Percentiles rank a stretch among this genome's conserved stretches.
Conservation (phyloP, 2,329 filamentous ascomycete species). For the Nemania serpens region DNA sequence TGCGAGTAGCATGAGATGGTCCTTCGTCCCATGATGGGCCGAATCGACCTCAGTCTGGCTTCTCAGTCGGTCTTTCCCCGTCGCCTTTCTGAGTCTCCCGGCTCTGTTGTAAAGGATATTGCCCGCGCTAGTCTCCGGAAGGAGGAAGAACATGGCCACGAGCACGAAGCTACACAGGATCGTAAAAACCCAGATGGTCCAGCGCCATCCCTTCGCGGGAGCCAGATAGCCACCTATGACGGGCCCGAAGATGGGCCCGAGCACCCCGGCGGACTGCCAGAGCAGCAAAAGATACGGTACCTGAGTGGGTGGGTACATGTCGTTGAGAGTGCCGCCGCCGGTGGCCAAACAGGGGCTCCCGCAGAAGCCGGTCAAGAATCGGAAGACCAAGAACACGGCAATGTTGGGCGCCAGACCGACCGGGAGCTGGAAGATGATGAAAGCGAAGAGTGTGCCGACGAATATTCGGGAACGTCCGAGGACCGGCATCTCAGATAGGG, state of each 20-base stretch:
- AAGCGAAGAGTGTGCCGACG: slow-evolving; percentile 58
- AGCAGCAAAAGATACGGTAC: slow-evolving; percentile 39
- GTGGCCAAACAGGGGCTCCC: slow-evolving; percentile 40
- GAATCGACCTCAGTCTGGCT: slow-evolving; percentile 57
- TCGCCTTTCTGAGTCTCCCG: slow-evolving; percentile 49
- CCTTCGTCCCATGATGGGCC: slow-evolving; percentile 51
- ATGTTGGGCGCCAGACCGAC: slow-evolving; percentile 59
- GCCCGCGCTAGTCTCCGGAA: slow-evolving; percentile 58
- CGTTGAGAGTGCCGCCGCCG: slow-evolving; percentile 37
- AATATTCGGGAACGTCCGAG: slow-evolving; percentile 56
- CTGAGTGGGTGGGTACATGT: slow-evolving; percentile 36
- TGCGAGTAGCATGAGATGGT: slow-evolving; percentile 48
- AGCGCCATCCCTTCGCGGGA: slow-evolving; percentile 45
- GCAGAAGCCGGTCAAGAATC: slow-evolving; percentile 57
- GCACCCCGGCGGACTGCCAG: slow-evolving; percentile 48
- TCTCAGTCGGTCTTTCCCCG: slow-evolving; percentile 33
- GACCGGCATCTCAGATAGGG: slow-evolving; percentile 54
- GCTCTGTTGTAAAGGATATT: slow-evolving; percentile 61
- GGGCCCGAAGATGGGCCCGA: slow-evolving; percentile 54
- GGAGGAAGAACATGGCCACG: slow-evolving; percentile 53
- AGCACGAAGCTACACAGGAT: slow-evolving; percentile 46
- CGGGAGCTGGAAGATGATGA: slow-evolving; percentile 59
- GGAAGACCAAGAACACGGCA: slow-evolving; percentile 55
- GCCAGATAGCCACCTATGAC: slow-evolving; percentile 49
- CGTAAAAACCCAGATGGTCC: slow-evolving; percentile 57